A percentile compares a stretch with the other conserved stretches of the same genome.
phyloP scores from a whole-genome alignment of 306 rosid genomes.

The Carpinus viminea region DNA sequence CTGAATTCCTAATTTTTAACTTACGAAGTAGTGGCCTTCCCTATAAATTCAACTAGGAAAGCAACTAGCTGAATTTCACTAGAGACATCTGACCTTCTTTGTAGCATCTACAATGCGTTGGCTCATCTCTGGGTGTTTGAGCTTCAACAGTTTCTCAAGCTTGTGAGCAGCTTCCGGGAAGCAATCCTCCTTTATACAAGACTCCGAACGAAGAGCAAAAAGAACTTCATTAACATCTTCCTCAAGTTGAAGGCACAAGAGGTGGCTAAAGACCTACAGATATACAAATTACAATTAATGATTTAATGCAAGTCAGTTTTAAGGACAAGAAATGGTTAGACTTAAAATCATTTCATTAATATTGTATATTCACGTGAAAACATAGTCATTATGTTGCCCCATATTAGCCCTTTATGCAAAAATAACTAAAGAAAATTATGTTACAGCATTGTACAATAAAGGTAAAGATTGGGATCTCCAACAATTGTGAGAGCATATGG shows the following conservation, averaged over 20 bases:
- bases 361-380: too few species aligned
- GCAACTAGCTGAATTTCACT: slow-evolving; percentile 34
- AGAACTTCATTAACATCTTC: slow-evolving; percentile 92
- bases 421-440: too few species aligned
- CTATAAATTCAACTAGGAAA: neutral
- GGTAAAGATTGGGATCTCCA: too few species aligned
- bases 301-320: neutral
- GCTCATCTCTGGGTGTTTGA: slow-evolving; percentile 67
- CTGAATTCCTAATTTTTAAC: neutral
- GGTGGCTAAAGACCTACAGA: slow-evolving; percentile 71
- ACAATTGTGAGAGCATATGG: too few species aligned
- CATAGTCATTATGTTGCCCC: too few species aligned
- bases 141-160: slow-evolving; percentile 65
- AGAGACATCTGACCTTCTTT: slow-evolving; percentile 59
- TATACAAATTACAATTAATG: neutral
- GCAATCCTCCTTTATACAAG: slow-evolving; percentile 48
- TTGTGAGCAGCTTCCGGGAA: slow-evolving; percentile 59
- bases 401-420: too few species aligned
- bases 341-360: too few species aligned
- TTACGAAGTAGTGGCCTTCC: too few species aligned
- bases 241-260: slow-evolving; percentile 73
- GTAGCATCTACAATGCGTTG: slow-evolving; percentile 60
- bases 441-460: too few species aligned
- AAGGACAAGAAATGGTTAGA: neutral
- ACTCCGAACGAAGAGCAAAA: slow-evolving; percentile 67